phyloP scores from a whole-genome alignment of 805 yeast species.

The Saccharomyces mikatae region DNA sequence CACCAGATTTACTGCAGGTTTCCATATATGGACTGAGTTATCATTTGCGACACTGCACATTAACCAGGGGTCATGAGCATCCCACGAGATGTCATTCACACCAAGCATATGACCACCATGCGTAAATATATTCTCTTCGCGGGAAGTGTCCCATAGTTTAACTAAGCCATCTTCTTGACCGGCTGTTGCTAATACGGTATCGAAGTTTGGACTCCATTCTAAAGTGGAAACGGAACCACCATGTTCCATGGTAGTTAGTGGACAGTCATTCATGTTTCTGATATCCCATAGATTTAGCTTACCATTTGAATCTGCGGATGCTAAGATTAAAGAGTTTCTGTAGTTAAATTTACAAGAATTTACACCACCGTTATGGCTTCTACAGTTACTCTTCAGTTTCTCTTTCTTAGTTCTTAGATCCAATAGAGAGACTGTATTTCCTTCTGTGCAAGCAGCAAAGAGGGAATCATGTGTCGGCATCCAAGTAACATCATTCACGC shows the following conservation, averaged over 20 bases:
- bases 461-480: conserved; percentile 50
- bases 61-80: conserved; percentile 59
- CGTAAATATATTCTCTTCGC: conserved; percentile 40
- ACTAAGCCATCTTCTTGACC: conserved; percentile 59
- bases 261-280: conserved; percentile 34
- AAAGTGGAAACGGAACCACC: conserved; percentile 54
- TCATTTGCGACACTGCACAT: conserved; percentile 76
- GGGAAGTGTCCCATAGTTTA: conserved; percentile 47
- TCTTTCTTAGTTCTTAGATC: conserved; percentile 40
- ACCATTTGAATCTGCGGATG: conserved; percentile 62
- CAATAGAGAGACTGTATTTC: conserved; percentile 39
- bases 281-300: conserved; percentile 55
- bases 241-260: conserved; percentile 26
- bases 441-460: conserved; percentile 63
- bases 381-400: not conserved
- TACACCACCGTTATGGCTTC: conserved; percentile 31
- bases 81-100: conserved; percentile 80
- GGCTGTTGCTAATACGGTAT: conserved; percentile 52
- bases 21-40: conserved; percentile 83
- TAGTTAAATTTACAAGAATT: conserved; percentile 58
- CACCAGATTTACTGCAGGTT: conserved; percentile 42
- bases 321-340: conserved; percentile 46
- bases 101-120: conserved; percentile 89
- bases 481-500: conserved; percentile 72
- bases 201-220: conserved; percentile 61